Conservation (phyloP, 2,329 filamentous ascomycete genomes). For the Colletotrichum trifolii region DNA sequence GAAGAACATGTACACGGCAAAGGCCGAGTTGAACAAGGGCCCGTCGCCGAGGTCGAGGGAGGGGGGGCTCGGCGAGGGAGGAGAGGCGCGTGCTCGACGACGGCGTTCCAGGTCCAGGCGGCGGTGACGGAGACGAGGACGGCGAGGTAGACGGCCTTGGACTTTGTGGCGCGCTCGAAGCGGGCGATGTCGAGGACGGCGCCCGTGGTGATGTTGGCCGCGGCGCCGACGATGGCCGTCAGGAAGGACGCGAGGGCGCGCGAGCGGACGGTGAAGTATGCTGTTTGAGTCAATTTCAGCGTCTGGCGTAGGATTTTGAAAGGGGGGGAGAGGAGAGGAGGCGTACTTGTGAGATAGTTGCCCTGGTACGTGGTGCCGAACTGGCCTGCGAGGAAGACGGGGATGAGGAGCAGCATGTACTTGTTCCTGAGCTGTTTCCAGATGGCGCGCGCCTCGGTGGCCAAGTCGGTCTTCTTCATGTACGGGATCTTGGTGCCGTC, state of each 20-base stretch:
- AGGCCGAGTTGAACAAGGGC: conserved; percentile 24
- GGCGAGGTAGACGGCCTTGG: conserved; percentile 26
- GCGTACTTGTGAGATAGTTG: conserved; percentile 29
- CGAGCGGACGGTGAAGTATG: conserved; percentile 32
- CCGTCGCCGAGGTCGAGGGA: conserved; percentile 29
- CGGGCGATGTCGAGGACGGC: conserved; percentile 19
- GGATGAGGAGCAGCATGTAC: conserved; percentile 30
- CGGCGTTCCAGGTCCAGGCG: conserved; percentile 28
- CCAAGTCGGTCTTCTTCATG: conserved; percentile 27
- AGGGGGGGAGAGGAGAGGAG: too few relatives aligned
- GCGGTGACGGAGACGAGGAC: conserved; percentile 23
- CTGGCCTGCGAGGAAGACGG: conserved; percentile 27
- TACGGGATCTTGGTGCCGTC: conserved; percentile 52
- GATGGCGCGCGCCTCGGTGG: conserved; percentile 22
- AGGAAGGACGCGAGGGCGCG: conserved; percentile 24
- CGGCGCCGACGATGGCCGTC: conserved; percentile 26
- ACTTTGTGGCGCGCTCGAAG: conserved; percentile 18
- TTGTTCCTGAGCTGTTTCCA: conserved; percentile 32
- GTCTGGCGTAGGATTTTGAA: too few relatives aligned
- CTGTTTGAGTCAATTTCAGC: not conserved
- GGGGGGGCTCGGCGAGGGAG: conserved; percentile 15
- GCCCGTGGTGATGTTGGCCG: conserved; percentile 22
- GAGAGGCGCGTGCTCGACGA: conserved; percentile 28
- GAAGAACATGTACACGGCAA: conserved; percentile 34
- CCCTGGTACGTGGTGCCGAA: conserved; percentile 33